phyloP scores from a whole-genome alignment of 164 flowering plant species.

The Aristolochia fimbriata region DNA sequence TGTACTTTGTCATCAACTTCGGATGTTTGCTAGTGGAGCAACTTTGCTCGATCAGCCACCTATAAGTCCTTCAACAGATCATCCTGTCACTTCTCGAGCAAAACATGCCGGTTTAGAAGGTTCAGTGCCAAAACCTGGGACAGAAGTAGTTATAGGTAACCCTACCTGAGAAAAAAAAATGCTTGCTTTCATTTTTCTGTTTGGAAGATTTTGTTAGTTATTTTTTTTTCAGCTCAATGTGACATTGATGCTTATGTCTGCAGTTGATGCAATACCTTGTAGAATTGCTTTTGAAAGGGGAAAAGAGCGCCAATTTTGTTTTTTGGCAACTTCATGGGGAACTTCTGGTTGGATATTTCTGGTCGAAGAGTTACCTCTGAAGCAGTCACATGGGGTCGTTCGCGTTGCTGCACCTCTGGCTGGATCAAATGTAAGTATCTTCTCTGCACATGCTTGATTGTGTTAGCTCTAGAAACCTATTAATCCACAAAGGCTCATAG shows the following conservation, averaged over 20 bases:
- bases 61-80: constrained; percentile 29
- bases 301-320: constrained; percentile 81
- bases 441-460: background rate
- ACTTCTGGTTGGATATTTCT: constrained; percentile 80
- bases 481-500: background rate
- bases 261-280: constrained; percentile 93
- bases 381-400: constrained; percentile 46
- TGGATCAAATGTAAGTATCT: constrained; percentile 69
- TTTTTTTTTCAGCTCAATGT: background rate
- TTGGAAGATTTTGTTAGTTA: background rate
- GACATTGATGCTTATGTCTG: constrained; percentile 15
- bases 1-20: constrained; percentile 84
- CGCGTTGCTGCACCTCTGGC: constrained; percentile 86
- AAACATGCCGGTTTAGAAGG: constrained; percentile 53
- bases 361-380: constrained; percentile 65
- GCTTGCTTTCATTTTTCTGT: too few species aligned
- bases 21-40: constrained; percentile 53
- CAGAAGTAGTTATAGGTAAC: constrained; percentile 67
- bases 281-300: constrained; percentile 95
- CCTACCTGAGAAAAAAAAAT: background rate
- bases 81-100: constrained; percentile 46
- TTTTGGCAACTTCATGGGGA: constrained; percentile 59
- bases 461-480: too few species aligned
- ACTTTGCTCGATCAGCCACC: constrained; percentile 78
- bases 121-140: constrained; percentile 60